A percentile compares a stretch with the other conserved stretches of the same genome.
These are phyloP conservation scores for Cyclotella atomus DNA, from an alignment of 108 stramenopile species.

Conservation along the genomic window DNA sequence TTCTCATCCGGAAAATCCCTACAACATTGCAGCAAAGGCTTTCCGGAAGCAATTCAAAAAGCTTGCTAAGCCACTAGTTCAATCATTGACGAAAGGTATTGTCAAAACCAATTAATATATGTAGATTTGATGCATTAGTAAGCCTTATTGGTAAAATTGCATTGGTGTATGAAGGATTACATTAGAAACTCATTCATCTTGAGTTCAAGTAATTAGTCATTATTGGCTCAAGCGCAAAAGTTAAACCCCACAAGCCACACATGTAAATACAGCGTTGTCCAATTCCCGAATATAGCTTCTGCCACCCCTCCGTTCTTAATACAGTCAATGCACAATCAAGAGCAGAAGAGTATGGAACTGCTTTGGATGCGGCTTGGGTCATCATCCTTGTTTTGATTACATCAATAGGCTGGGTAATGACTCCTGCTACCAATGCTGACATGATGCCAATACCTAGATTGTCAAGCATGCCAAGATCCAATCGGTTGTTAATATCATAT, in stretches of 20 bases:
- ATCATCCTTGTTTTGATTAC: conserved; percentile 82
- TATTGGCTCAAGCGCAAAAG: conserved; percentile 55
- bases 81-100: conserved; percentile 39
- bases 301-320: conserved; percentile 55
- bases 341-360: conserved; percentile 58
- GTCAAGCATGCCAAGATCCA: conserved; percentile 27
- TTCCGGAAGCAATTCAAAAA: conserved; percentile 66
- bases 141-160: not conserved
- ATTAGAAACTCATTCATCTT: not conserved
- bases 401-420: conserved; percentile 66
- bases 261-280: conserved; percentile 62
- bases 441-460: conserved; percentile 58
- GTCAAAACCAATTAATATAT: not conserved
- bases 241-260: conserved; percentile 68
- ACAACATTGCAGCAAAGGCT: conserved; percentile 76
- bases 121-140: not conserved
- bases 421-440: conserved; percentile 54
- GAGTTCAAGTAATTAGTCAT: conserved; percentile 12
- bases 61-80: conserved; percentile 60
- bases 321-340: conserved; percentile 66
- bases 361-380: conserved; percentile 73
- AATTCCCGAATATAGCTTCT: conserved; percentile 65
- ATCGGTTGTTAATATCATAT: too few species aligned
- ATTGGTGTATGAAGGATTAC: too few species aligned
- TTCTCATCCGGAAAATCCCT: conserved; percentile 68